These are phyloP conservation scores for Diplodia sapinea DNA, from an alignment of 2,329 filamentous ascomycete species.

Conservation along the genomic window DNA sequence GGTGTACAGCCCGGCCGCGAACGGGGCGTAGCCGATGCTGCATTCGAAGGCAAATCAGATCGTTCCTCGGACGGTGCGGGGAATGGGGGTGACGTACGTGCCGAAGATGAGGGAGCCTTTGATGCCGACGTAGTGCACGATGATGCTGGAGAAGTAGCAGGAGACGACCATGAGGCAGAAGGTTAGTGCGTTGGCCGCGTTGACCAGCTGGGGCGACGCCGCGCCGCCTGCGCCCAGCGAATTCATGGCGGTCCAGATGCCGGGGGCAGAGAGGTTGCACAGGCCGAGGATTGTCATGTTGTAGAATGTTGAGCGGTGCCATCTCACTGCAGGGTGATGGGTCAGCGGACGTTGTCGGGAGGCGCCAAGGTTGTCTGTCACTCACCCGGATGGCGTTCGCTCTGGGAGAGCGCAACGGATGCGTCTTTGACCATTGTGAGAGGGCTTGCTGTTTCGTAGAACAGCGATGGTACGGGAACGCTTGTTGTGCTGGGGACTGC, in stretches of 20 bases:
- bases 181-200: constrained; percentile 19
- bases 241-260: constrained; percentile 56
- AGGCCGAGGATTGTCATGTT: constrained; percentile 55
- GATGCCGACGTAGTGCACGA: constrained; percentile 51
- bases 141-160: constrained; percentile 5
- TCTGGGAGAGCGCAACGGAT: not conserved
- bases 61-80: fast-evolving
- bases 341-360: not conserved
- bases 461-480: not conserved
- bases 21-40: constrained; percentile 40
- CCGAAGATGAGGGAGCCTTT: constrained; percentile 42
- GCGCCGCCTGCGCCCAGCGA: constrained; percentile 32
- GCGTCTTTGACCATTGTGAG: not conserved
- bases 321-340: not conserved
- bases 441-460: not conserved
- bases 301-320: constrained; percentile 46
- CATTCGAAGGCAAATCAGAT: constrained; percentile 37
- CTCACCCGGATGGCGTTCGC: constrained; percentile 3
- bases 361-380: too few species aligned
- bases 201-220: constrained; percentile 3
- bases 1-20: constrained; percentile 39
- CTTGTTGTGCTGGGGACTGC: not conserved
- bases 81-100: constrained; percentile 20
- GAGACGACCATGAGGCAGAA: constrained; percentile 23
- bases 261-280: constrained; percentile 54